Conservation (phyloP, 768 basidiomycete genomes). For the Pholiota molesta region DNA sequence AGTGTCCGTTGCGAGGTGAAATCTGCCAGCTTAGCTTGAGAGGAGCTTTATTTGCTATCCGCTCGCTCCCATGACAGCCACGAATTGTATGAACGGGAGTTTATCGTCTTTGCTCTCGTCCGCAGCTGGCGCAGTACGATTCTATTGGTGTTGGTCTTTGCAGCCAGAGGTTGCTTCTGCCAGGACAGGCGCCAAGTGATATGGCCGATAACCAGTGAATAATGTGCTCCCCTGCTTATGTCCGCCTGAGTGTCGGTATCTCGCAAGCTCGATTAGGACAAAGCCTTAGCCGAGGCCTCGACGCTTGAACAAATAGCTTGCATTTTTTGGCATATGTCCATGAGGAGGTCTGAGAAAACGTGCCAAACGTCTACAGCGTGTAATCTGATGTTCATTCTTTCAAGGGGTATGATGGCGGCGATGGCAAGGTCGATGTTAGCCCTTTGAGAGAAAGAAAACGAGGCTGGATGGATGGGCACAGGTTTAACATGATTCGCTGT, state of each 20-base stretch:
- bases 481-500: not conserved
- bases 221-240: not conserved
- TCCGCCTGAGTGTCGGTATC: not conserved
- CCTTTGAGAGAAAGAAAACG: not conserved
- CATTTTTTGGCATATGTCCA: not conserved
- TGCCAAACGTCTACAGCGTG: not conserved
- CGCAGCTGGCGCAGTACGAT: too few relatives aligned
- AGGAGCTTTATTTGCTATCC: too few relatives aligned
- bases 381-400: not conserved
- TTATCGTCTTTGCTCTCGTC: too few relatives aligned
- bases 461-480: not conserved
- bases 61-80: too few relatives aligned
- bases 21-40: too few relatives aligned
- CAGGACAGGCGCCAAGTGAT: too few relatives aligned
- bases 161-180: too few relatives aligned
- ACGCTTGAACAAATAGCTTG: not conserved
- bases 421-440: not conserved
- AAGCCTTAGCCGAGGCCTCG: not conserved
- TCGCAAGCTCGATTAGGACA: not conserved
- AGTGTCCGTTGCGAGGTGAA: too few relatives aligned
- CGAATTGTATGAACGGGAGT: too few relatives aligned
- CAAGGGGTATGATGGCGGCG: not conserved
- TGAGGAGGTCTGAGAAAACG: not conserved
- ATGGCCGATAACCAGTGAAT: not conserved
- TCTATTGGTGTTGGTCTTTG: too few relatives aligned